Percentiles rank a stretch among this genome's conserved stretches.
Conservation (phyloP, 495 filamentous ascomycete species). For the Xylaria longipes region DNA sequence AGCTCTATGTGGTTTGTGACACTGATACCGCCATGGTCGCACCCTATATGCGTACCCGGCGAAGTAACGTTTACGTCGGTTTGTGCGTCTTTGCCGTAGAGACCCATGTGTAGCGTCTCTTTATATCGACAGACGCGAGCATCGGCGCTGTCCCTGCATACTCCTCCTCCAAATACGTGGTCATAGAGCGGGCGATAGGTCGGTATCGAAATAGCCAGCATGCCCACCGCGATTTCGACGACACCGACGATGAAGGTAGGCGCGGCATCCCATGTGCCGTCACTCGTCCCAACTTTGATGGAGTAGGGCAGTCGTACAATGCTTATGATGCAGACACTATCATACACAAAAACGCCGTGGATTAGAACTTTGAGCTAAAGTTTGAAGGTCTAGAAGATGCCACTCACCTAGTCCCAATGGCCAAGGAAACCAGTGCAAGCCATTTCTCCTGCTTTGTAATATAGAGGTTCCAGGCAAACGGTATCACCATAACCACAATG, state of each 20-base stretch:
- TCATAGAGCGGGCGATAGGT: conserved; percentile 27
- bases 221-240: conserved; percentile 24
- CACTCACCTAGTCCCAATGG: conserved; percentile 25
- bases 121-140: conserved; percentile 6
- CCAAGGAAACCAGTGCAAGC: conserved; percentile 20
- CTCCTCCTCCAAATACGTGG: conserved; percentile 1
- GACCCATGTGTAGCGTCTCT: conserved; percentile 16
- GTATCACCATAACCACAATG: conserved; percentile 24
- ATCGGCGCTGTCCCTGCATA: not conserved
- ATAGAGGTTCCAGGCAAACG: conserved; percentile 5
- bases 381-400: not conserved
- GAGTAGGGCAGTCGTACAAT: conserved; percentile 28
- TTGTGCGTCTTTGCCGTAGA: conserved; percentile 14
- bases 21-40: conserved; percentile 23
- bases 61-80: conserved; percentile 21
- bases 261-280: conserved; percentile 24
- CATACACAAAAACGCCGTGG: not conserved
- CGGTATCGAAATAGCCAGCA: conserved; percentile 29
- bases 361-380: not conserved
- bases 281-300: conserved; percentile 15
- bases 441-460: conserved; percentile 22
- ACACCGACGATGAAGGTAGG: conserved; percentile 13
- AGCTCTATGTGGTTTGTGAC: conserved; percentile 33
- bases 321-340: conserved; percentile 24
- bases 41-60: conserved; percentile 13